Evolutionary conservation across 164 flowering plant genomes (phyloP).

Genomic region (Vitis amurensis): DNA sequence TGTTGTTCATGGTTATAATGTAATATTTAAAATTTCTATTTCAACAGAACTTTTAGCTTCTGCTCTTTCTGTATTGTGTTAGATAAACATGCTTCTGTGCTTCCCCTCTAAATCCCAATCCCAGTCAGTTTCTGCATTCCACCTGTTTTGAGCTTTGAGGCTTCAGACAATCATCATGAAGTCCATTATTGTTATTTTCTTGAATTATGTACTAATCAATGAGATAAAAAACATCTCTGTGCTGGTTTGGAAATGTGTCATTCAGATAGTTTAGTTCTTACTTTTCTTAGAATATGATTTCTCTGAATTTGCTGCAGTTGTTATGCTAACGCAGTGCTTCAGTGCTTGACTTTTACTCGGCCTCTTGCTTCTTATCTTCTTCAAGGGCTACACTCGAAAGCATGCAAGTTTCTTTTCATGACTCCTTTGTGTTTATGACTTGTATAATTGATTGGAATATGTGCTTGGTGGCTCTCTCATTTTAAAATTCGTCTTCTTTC

Average conservation of each 20-base stretch:
- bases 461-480: slow-evolving; percentile 6
- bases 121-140: no score
- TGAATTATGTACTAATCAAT: neutral
- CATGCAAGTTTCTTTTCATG: slow-evolving; percentile 49
- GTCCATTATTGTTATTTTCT: neutral
- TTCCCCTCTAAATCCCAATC: no score
- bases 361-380: slow-evolving; percentile 81
- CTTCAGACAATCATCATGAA: no score
- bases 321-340: slow-evolving; percentile 92
- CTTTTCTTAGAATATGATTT: slow-evolving; percentile 7
- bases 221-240: neutral
- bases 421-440: slow-evolving; percentile 7
- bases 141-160: no score
- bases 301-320: slow-evolving; percentile 56
- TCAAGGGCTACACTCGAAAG: slow-evolving; percentile 64
- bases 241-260: neutral
- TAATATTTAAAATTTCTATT: no score
- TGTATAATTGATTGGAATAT: neutral
- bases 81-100: no score
- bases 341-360: slow-evolving; percentile 86
- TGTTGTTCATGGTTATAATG: no score
- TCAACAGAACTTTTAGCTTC: no score
- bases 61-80: no score
- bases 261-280: neutral
- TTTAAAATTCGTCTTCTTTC: slow-evolving; percentile 3